Evolutionary conservation across 176 grass and related monocot species (phyloP), one percentile per base, ranked within the genome.

Genomic region (Triticum urartu): DNA sequence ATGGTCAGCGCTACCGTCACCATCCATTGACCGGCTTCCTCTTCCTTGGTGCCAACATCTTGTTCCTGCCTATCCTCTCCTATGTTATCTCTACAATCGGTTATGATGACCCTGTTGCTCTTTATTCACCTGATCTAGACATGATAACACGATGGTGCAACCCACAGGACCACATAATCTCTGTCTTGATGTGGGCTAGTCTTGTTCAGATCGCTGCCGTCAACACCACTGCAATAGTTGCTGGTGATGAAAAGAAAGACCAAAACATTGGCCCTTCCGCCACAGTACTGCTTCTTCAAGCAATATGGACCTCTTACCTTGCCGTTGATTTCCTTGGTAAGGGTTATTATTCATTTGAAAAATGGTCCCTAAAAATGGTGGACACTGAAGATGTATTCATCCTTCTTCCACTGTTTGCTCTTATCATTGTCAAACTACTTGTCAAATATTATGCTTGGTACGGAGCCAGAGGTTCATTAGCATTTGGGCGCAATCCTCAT

Each of bases 41-140:
- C 69, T 84, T 30, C 1, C 11, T 30, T 1, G 81, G 54, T 13
- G 69, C 81, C 22, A 74, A 1, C 34, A 43, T 10, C 2, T 9
- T 84, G 69, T 84, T 84, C 68, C 28, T 84, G 13, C 72, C 83
- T 28, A 11, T 66, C 60, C 15, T 85, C 25, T 77, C 71, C 3
- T 76, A 48, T 15, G 56, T 84, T 8, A 11, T 50, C 26, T 64
- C 82, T 30, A 3, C 26, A 1, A 20, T 36, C 20, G 15, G 32
- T 18, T 7, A 20, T 20, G 6, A 69, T 50, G 47, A 50, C 14
- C 12, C 14, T 1, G 9, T 15, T 13, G 47, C 47, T 3, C 0
- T 50, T 50, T 50, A 39, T 39, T 14, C 47, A 39, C 15, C 47
- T 15, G 13, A 5, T 13, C 14, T 1, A 13, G 0, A 52, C 13